Evolutionary conservation across 805 yeast genomes (phyloP), one percentile per base, ranked within the genome.

Genomic region (Tetrapisispora fleetii): DNA sequence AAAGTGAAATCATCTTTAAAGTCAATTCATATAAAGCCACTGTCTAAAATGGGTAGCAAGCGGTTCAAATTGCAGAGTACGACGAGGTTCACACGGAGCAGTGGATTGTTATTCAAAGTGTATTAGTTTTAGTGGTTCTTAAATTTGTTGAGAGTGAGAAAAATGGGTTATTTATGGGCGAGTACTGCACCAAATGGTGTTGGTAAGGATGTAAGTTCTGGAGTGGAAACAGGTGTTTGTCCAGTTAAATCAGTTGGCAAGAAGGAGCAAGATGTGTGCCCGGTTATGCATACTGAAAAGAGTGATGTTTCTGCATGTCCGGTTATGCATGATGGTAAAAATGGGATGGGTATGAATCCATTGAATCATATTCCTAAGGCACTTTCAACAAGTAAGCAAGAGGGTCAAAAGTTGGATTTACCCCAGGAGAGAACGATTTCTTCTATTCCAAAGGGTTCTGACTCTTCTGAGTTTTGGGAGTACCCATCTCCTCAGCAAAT

Each of bases 401-500:
- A 93, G 1, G 95, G 95, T 27, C 99, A 93, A 67, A 78, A 75
- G 51, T 57, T 86, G 37, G 80, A 77, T 35, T 71, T 93, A 32
- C 89, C 97, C 10, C 86, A 93, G 0, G 86, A 84, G 40, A 79
- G 96, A 57, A 84, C 95, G 1, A 66, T 81, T 37, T 87, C 96
- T 16, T 69, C 87, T 1, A 93, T 93, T 47, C 99, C 99, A 19
- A 77, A 87, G 53, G 98, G 98, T 28, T 62, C 63, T 14, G 72
- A 70, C 1, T 73, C 70, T 10, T 80, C 79, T 52, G 95, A 95
- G 1, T 79, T 82, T 43, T 93, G 99, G 99, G 99, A 93, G 68
- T 93, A 93, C 63, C 99, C 99, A 1, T 87, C 96, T 2, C 99
- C 99, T 1, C 99, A 93, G 68, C 99, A 93, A 65, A 93, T 93